Conservation (phyloP, 306 rosid species). For the Trichosanthes truncata region DNA sequence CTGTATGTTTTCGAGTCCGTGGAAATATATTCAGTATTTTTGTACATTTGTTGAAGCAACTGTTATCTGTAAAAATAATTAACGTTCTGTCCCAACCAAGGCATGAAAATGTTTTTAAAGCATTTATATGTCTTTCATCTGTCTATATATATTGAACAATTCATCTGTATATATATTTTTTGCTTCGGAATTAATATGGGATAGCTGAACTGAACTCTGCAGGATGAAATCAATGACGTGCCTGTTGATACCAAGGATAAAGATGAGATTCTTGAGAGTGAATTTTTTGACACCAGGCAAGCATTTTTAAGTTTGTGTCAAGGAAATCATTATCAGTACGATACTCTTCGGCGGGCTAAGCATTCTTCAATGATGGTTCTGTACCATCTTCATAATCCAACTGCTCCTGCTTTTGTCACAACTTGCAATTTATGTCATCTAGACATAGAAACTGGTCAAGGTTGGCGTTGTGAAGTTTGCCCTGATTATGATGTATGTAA, state of each 20-base stretch:
- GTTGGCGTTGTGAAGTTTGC: conserved; percentile 97
- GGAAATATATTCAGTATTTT: background rate
- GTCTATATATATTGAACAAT: too few relatives aligned
- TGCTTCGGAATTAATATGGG: conserved; percentile 2
- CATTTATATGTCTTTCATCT: background rate
- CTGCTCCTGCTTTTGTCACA: conserved; percentile 89
- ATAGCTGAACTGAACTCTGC: conserved; percentile 13
- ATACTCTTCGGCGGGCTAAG: conserved; percentile 93
- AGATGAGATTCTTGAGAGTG: conserved; percentile 97
- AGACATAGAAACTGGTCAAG: conserved; percentile 95
- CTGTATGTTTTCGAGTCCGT: conserved; percentile 23
- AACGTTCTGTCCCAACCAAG: background rate
- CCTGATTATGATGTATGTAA: conserved; percentile 91
- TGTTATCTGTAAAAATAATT: background rate
- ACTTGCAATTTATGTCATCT: conserved; percentile 70
- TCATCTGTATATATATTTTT: background rate
- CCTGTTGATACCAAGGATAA: conserved; percentile 80
- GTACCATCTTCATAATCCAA: conserved; percentile 97
- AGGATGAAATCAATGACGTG: conserved; percentile 70
- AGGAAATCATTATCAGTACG: conserved; percentile 98
- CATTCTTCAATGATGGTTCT: conserved; percentile 99
- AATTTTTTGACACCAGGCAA: conserved; percentile 97
- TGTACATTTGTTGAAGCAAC: background rate
- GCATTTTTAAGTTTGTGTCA: conserved; percentile 98
- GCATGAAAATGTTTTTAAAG: background rate